Conservation (phyloP, 495 filamentous ascomycete genomes). For the Penicillium silybi region DNA sequence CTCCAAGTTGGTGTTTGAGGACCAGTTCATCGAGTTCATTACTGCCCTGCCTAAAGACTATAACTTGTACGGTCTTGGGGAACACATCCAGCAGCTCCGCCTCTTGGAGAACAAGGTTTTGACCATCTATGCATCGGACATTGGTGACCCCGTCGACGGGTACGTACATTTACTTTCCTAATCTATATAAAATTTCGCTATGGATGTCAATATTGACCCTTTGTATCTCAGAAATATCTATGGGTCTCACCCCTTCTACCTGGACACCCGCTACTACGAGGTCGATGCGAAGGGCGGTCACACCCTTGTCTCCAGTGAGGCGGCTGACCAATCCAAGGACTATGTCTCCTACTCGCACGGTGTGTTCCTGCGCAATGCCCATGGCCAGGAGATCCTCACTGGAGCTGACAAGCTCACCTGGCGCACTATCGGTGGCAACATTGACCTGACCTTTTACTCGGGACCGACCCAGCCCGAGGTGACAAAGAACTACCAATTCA, state of each 20-base stretch:
- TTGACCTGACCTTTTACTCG: conserved; percentile 61
- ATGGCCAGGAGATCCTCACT: conserved; percentile 72
- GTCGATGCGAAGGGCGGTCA: conserved; percentile 47
- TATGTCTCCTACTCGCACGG: conserved; percentile 63
- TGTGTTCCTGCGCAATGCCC: conserved; percentile 60
- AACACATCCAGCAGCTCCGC: conserved; percentile 55
- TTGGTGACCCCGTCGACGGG: conserved; percentile 55
- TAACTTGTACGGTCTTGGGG: conserved; percentile 61
- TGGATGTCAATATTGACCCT: background rate
- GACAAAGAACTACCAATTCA: conserved; percentile 52
- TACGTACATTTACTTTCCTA: too few relatives aligned
- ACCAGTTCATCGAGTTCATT: conserved; percentile 63
- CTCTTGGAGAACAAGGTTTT: conserved; percentile 56
- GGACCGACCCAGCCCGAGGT: conserved; percentile 55
- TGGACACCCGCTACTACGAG: conserved; percentile 63
- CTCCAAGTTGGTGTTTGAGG: conserved; percentile 55
- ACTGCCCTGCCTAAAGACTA: conserved; percentile 55
- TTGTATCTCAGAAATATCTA: conserved; percentile 48
- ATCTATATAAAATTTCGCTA: background rate
- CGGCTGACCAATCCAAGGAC: conserved; percentile 42
- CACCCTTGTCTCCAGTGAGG: conserved; percentile 51
- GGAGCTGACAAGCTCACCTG: conserved; percentile 66
- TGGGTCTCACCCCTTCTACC: conserved; percentile 58
- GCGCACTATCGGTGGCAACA: conserved; percentile 62
- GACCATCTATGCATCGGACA: conserved; percentile 70